Conservation (phyloP, 164 flowering plant species). For the Euptelea pleiosperma region DNA sequence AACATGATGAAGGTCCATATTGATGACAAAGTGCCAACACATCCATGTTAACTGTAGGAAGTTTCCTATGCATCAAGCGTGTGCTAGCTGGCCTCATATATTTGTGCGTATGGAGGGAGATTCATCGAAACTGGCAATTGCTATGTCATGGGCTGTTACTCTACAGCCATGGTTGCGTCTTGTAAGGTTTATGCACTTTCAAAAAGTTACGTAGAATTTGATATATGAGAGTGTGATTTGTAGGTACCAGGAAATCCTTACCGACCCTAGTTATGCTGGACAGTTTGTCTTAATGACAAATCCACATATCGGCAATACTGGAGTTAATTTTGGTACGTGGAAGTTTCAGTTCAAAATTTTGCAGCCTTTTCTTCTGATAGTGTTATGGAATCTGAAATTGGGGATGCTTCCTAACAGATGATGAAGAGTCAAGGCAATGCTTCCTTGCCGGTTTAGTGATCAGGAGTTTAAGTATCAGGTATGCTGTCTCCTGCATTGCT, state of each 20-base stretch:
- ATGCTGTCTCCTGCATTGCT: not conserved
- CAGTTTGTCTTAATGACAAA: conserved; percentile 79
- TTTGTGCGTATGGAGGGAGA: too few relatives aligned
- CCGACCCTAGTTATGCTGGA: conserved; percentile 84
- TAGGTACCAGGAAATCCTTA: too few relatives aligned
- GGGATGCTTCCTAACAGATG: conserved; percentile 34
- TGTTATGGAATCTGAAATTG: not conserved
- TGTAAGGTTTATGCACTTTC: not conserved
- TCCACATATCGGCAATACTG: too few relatives aligned
- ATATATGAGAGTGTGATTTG: conserved; percentile 59
- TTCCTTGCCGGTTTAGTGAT: conserved; percentile 71
- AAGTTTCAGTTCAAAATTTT: conserved; percentile 38
- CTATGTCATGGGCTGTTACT: too few relatives aligned
- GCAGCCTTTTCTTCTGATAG: not conserved
- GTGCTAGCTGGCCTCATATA: too few relatives aligned
- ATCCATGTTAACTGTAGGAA: too few relatives aligned
- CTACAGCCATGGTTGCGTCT: too few relatives aligned
- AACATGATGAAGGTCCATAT: too few relatives aligned
- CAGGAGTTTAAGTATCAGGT: conserved; percentile 70
- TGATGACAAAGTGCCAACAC: too few relatives aligned
- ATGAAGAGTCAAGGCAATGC: conserved; percentile 68
- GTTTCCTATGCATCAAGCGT: too few relatives aligned
- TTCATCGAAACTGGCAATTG: too few relatives aligned
- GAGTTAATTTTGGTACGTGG: conserved; percentile 70
- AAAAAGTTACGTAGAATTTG: not conserved